phyloP scores from a whole-genome alignment of 352 stramenopile species.

The Phytopythium sindhum region DNA sequence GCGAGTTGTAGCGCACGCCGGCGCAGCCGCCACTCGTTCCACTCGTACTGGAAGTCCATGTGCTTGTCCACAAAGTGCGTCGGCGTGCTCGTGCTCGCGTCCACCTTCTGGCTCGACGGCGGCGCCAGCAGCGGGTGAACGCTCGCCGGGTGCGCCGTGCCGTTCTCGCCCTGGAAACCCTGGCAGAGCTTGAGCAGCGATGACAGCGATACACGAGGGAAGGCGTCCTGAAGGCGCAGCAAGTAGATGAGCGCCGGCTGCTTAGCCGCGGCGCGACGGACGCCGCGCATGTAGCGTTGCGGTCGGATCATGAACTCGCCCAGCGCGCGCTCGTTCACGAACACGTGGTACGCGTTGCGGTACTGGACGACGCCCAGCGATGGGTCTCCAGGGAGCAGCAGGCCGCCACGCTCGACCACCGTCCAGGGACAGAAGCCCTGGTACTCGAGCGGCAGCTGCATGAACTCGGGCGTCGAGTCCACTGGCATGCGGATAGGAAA shows the following conservation, averaged over 20 bases:
- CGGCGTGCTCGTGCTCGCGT: constrained; percentile 88
- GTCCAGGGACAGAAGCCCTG: constrained; percentile 94
- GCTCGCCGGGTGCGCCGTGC: constrained; percentile 5
- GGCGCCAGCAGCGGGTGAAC: constrained; percentile 63
- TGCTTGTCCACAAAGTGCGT: constrained; percentile 91
- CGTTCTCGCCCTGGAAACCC: constrained; percentile 34
- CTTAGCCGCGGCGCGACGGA: constrained; percentile 61
- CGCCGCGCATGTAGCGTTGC: constrained; percentile 66
- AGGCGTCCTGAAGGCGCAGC: constrained; percentile 83
- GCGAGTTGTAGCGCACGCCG: constrained; percentile 88
- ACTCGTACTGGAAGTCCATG: constrained; percentile 91
- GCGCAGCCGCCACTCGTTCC: constrained; percentile 94
- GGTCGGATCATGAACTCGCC: constrained; percentile 88
- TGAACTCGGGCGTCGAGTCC: constrained; percentile 92
- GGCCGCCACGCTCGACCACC: constrained; percentile 78
- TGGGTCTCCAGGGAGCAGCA: constrained; percentile 90
- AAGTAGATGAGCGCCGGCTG: constrained; percentile 92
- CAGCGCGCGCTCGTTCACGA: constrained; percentile 88
- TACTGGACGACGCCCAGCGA: constrained; percentile 90
- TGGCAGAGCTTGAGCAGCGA: constrained; percentile 67
- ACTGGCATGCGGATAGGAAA: constrained; percentile 84
- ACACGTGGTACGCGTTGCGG: constrained; percentile 89
- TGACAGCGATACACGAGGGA: constrained; percentile 72
- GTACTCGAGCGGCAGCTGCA: constrained; percentile 92
- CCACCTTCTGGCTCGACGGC: constrained; percentile 59